A percentile compares a stretch with the other conserved stretches of the same genome.
Conservation (phyloP, 371 early-diverging fungal genomes). For the Circinella umbellata region DNA sequence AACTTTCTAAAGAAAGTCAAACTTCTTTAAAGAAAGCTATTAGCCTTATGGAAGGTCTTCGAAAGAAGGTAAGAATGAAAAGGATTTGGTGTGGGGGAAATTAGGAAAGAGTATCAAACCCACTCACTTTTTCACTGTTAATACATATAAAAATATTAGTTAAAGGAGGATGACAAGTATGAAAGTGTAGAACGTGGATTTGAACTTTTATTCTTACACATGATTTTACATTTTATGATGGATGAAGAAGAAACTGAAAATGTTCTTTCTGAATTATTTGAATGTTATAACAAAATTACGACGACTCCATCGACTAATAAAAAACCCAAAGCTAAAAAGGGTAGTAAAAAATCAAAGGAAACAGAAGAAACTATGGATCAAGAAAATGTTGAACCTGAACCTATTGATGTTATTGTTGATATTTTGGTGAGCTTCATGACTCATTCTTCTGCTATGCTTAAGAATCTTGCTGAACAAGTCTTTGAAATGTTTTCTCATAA, state of each 20-base stretch:
- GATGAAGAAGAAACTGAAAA: conserved; percentile 70
- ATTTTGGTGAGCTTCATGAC: conserved; percentile 88
- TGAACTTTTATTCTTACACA: conserved; percentile 71
- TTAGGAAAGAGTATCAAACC: too few relatives aligned
- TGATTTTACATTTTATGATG: conserved; percentile 66
- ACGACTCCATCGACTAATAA: conserved; percentile 40
- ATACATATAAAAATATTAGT: not conserved
- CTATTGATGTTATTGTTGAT: conserved; percentile 92
- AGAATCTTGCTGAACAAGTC: conserved; percentile 78
- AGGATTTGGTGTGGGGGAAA: too few relatives aligned
- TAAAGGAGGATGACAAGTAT: not conserved
- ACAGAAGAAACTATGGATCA: too few relatives aligned
- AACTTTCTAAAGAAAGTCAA: conserved; percentile 26
- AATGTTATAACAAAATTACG: conserved; percentile 75
- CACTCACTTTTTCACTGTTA: not conserved
- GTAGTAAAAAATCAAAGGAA: conserved; percentile 32
- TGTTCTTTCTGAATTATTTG: conserved; percentile 70
- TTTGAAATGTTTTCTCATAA: conserved; percentile 83
- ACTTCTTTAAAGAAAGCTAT: conserved; percentile 28
- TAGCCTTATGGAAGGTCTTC: conserved; percentile 22
- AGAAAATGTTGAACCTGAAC: conserved; percentile 69
- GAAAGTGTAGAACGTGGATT: conserved; percentile 67
- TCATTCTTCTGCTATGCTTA: conserved; percentile 78
- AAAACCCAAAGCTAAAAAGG: conserved; percentile 32
- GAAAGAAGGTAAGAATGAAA: conserved; percentile 15